Base-by-base conservation (phyloP, 768 basidiomycete species). In the Calvatia gigantea region DNA sequence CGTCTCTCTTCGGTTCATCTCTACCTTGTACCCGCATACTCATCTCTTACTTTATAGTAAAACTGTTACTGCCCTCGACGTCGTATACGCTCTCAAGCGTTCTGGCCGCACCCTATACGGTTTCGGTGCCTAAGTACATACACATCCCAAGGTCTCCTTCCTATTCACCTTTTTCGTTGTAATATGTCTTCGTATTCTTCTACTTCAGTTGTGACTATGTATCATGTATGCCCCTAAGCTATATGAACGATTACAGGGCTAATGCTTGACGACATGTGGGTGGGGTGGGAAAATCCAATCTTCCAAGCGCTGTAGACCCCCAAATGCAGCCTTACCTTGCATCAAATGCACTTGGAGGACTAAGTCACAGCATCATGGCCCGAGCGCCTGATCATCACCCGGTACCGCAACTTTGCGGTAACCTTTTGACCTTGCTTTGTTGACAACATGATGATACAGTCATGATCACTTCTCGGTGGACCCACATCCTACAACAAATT, bases 1-100 rank as follows among this genome's bases (percentile, higher is more conserved):
- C 44, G 76, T 67, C 32, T 35, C 43, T 45, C 23, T 49, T 25
- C 43, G 25, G 27, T 8, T 43, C 23, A 6, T 48, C 32, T 1
- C 42, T 48, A 6, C 43, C 43, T 49, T 32, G 6, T 41, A 38
- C 45, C 8, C 39, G 44, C 8, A 15, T 43, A 37, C 31, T 39
- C n/a, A 14, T 25, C 6, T 17, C 25, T 12, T 23, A 17, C 32
- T 51, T 17, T 11, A 41, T 59, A 84, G 87, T 61, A 87, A 87
- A 81, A 90, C 88, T 32, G 90, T 93, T 58, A 94, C 91, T 35
- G 89, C 91, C 23, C 86, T 93, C 64, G 91, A 94, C 65, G 91
- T 87, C 56, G 85, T 87, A 23, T 87, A 87, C 56, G 85, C 85
- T 23, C 79, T 87, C 63, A 87, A 87, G 75, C 82, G 85, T 51